Base-by-base conservation (phyloP, 2,329 filamentous ascomycete genomes). In the Xylaria multiplex region DNA sequence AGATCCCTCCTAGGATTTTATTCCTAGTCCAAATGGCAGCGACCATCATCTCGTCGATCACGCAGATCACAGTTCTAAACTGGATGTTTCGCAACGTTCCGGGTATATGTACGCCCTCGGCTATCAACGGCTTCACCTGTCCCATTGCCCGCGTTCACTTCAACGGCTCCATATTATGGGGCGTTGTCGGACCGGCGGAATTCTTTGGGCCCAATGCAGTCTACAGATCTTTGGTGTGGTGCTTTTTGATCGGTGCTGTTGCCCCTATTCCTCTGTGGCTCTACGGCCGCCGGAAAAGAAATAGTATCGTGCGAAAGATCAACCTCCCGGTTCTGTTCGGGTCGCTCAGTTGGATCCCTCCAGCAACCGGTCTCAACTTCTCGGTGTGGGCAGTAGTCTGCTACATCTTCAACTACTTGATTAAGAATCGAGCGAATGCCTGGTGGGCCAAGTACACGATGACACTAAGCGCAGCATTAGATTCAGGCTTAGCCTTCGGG, bases 381-480 rank as follows among this genome's bases (percentile, higher is more conserved):
- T 92, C 89, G 1, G 91, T 95, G 49, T 96, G 93, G 92, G 91
- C 90, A 0, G 80, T 96, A 7, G 91, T 96, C 14, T 96, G 92
- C 80, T 96, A 91, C 78, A 72, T 93, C 49, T 97, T 97, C 84
- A 96, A 96, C 77, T 90, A 90, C 76, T 78, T 90, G 66, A 85
- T 96, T 74, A 88, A 90, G 75, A 87, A 87, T 42, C 84, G 90
- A 24, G 90, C 88, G 30, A 84, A 83, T 35, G 89, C 87, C 1
- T 97, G 93, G 93, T 96, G 93, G 93, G 88, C 88, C 54, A 96
- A 96, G 79, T 96, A 96, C 77, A 95, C 92, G 46, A 96, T 96
- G 92, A 94, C 92, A 3, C 82, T 96, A 59, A 93, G 90, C 64
- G 93, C 93, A 0, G 93, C 92, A 1, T 83, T 96, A 62, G 93